These are phyloP conservation scores for Neostapfia colusana DNA, from an alignment of 176 grass and related monocot genomes.

Conservation along the genomic window DNA sequence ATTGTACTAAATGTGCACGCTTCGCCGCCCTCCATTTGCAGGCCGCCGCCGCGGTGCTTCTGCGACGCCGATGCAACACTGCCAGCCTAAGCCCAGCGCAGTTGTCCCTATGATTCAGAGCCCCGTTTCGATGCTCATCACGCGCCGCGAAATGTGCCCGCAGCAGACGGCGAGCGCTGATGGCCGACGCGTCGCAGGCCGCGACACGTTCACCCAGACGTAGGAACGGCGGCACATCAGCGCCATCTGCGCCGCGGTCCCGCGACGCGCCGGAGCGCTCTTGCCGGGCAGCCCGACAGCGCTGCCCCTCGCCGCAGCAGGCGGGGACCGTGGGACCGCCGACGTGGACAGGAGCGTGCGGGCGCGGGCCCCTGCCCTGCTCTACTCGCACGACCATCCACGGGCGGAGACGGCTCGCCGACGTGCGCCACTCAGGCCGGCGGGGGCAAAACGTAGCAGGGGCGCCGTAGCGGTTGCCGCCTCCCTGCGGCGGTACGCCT, in stretches of 20 bases:
- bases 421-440: constrained; percentile 24
- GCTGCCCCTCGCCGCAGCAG: background rate
- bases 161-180: background rate
- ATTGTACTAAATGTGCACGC: background rate
- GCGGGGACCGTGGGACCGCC: background rate
- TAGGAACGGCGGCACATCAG: background rate
- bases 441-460: background rate
- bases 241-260: background rate
- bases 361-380: background rate
- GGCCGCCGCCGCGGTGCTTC: no score
- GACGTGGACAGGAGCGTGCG: constrained; percentile 31
- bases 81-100: no score
- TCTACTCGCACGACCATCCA: background rate
- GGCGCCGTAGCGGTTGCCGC: background rate
- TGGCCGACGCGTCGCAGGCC: no score
- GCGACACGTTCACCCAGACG: no score
- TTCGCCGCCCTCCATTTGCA: no score
- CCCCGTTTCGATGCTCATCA: background rate
- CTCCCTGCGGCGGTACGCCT: background rate
- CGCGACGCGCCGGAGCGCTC: constrained; percentile 14
- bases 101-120: no score
- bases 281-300: background rate
- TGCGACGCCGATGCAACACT: no score
- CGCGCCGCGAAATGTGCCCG: background rate
- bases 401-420: constrained; percentile 36